A percentile compares a stretch with the other conserved stretches of the same genome.
Conservation (phyloP, 192 early-diverging fungal species). For the Spinellus fusiger region DNA sequence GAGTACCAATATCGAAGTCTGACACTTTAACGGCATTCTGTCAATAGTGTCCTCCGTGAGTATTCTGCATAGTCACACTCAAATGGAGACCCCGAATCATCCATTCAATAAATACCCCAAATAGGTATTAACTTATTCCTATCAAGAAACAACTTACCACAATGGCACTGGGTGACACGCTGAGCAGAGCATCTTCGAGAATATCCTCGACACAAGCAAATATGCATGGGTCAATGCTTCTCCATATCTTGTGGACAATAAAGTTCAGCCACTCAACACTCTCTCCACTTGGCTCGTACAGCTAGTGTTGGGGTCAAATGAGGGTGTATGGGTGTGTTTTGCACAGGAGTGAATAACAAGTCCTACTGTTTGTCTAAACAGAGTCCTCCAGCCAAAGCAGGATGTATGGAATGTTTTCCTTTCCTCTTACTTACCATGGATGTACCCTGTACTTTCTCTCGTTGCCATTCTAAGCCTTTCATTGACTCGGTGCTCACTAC, state of each 20-base stretch:
- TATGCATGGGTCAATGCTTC: constrained; percentile 22
- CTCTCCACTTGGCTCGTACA: constrained; percentile 11
- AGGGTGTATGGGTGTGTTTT: background rate
- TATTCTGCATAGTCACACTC: too few species aligned
- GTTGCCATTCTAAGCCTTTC: constrained; percentile 25
- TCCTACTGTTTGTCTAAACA: background rate
- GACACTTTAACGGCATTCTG: constrained; percentile 26
- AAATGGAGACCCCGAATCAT: background rate
- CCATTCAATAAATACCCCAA: background rate
- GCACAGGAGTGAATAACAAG: background rate
- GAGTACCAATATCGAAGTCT: constrained; percentile 28
- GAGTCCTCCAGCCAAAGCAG: background rate
- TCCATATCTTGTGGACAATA: constrained; percentile 23
- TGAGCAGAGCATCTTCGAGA: constrained; percentile 18
- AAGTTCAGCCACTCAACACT: constrained; percentile 30
- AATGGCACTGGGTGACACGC: constrained; percentile 16
- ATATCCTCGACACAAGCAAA: constrained; percentile 24
- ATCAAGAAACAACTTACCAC: background rate
- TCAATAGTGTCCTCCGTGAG: too few species aligned
- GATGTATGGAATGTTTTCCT: constrained; percentile 17
- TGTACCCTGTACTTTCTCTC: constrained; percentile 11
- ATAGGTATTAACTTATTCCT: background rate
- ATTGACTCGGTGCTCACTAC: constrained; percentile 8
- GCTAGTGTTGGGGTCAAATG: background rate
- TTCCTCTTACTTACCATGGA: background rate